A percentile compares a stretch with the other conserved stretches of the same genome.
phyloP scores from a whole-genome alignment of 2,329 filamentous ascomycete species.

The Delphinella strobiligena region DNA sequence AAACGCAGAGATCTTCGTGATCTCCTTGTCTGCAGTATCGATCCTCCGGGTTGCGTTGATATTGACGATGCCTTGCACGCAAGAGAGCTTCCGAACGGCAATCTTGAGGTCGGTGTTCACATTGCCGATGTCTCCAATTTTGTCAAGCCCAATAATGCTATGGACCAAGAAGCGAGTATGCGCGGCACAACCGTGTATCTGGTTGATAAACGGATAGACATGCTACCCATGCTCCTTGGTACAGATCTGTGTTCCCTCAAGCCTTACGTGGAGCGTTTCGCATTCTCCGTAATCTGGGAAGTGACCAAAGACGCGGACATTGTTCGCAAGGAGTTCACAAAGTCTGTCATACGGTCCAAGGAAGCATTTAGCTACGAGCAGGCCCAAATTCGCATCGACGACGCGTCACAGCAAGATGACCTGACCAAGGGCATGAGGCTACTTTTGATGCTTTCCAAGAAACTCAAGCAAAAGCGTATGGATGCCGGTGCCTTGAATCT shows the following conservation, averaged over 20 bases:
- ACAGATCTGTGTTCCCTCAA: slow-evolving; percentile 95
- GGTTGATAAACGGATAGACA: slow-evolving; percentile 98
- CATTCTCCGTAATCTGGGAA: slow-evolving; percentile 56
- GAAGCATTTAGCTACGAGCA: slow-evolving; percentile 98
- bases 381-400: slow-evolving; percentile 88
- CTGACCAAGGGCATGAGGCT: slow-evolving; percentile 82
- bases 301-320: slow-evolving; percentile 75
- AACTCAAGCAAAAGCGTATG: slow-evolving; percentile 89
- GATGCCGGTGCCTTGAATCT: slow-evolving; percentile 90
- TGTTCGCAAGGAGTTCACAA: slow-evolving; percentile 77
- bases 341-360: slow-evolving; percentile 92
- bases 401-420: slow-evolving; percentile 74
- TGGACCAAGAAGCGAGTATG: slow-evolving; percentile 90
- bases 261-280: slow-evolving; percentile 77
- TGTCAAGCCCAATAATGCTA: slow-evolving; percentile 90
- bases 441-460: slow-evolving; percentile 79
- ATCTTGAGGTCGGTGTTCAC: slow-evolving; percentile 92
- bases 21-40: slow-evolving; percentile 91
- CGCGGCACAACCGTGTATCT: slow-evolving; percentile 94
- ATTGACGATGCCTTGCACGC: slow-evolving; percentile 97
- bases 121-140: slow-evolving; percentile 99
- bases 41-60: slow-evolving; percentile 90
- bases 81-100: slow-evolving; percentile 72
- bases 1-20: slow-evolving; percentile 73
- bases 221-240: slow-evolving; percentile 91